Evolutionary conservation across 345 rosid genomes (phyloP).

Genomic region (Populus alba): DNA sequence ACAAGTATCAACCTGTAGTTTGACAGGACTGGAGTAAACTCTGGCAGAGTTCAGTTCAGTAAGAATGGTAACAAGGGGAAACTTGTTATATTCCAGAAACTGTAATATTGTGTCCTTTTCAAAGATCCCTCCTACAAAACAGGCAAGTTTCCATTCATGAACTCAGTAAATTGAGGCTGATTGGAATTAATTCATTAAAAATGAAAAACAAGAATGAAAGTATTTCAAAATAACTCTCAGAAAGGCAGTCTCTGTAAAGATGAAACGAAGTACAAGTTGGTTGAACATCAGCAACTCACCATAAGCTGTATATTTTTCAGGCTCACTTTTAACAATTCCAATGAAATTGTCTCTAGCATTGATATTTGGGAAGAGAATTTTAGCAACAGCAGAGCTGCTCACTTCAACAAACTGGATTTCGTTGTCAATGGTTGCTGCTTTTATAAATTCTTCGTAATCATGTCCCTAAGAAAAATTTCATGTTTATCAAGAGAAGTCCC

Average conservation of each 20-base stretch:
- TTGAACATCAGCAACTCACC: slow-evolving; percentile 45
- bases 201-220: background rate
- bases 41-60: slow-evolving; percentile 64
- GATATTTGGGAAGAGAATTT: slow-evolving; percentile 55
- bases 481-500: background rate
- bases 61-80: slow-evolving; percentile 71
- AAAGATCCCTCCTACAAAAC: slow-evolving; percentile 60
- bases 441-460: slow-evolving; percentile 59
- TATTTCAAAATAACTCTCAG: background rate
- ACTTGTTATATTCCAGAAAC: slow-evolving; percentile 69
- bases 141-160: slow-evolving; percentile 7
- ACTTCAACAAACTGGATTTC: slow-evolving; percentile 76
- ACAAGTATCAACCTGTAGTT: slow-evolving; percentile 61
- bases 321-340: slow-evolving; percentile 79
- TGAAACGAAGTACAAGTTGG: background rate
- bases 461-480: slow-evolving; percentile 45
- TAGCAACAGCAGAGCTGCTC: slow-evolving; percentile 43
- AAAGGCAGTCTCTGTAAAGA: background rate
- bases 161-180: slow-evolving; percentile 5
- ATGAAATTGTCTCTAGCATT: slow-evolving; percentile 38
- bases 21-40: slow-evolving; percentile 71
- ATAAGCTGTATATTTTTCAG: slow-evolving; percentile 61
- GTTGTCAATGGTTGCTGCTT: slow-evolving; percentile 58
- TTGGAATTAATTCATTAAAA: background rate
- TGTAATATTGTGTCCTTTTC: slow-evolving; percentile 51